Evolutionary conservation across 306 rosid genomes (phyloP).

Genomic region (Malus asiatica): DNA sequence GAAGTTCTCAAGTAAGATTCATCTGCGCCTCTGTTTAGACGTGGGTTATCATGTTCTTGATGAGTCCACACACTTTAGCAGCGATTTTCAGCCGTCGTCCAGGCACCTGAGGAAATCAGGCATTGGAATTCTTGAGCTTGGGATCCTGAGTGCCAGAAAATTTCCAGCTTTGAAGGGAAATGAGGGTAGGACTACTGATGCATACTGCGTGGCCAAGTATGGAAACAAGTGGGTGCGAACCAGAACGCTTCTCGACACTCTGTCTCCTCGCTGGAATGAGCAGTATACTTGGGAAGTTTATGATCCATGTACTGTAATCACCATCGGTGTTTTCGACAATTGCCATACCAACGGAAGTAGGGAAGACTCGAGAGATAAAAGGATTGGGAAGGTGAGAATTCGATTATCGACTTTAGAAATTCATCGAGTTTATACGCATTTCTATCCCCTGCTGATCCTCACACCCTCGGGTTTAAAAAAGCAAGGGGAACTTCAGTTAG

Average conservation of each 20-base stretch:
- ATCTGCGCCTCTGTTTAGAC: conserved; percentile 57
- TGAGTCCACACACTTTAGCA: conserved; percentile 86
- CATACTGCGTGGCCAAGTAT: conserved; percentile 91
- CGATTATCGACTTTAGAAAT: conserved; percentile 83
- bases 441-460: conserved; percentile 75
- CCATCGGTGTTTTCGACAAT: conserved; percentile 78
- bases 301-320: conserved; percentile 87
- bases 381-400: conserved; percentile 88
- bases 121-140: conserved; percentile 84
- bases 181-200: conserved; percentile 68
- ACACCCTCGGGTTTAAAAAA: conserved; percentile 60
- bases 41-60: conserved; percentile 89
- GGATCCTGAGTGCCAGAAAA: conserved; percentile 78
- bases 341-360: conserved; percentile 54
- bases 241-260: conserved; percentile 68
- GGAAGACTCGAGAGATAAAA: conserved; percentile 54
- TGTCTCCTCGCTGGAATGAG: conserved; percentile 88
- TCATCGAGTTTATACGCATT: conserved; percentile 72
- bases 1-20: conserved; percentile 89
- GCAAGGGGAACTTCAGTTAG: conserved; percentile 90
- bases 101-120: conserved; percentile 46
- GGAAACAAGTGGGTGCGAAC: conserved; percentile 96
- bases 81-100: conserved; percentile 88
- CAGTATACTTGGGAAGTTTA: conserved; percentile 92
- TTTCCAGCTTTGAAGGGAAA: conserved; percentile 73